These are phyloP conservation scores for Falciphora oryzae DNA, from an alignment of 2,329 filamentous ascomycete genomes.

Conservation along the genomic window DNA sequence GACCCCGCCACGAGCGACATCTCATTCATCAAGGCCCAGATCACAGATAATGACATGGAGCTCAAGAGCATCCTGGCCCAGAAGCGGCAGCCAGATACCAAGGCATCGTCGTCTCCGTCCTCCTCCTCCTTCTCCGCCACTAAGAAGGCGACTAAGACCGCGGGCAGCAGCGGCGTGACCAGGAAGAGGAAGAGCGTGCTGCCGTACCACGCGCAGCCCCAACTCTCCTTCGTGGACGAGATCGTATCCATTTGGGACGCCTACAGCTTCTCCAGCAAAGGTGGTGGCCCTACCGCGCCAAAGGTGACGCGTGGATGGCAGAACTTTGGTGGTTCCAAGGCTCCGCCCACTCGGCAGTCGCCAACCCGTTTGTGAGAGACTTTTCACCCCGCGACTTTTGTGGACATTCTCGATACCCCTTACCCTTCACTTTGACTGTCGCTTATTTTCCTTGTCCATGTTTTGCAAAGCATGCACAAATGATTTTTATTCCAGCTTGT, in stretches of 20 bases:
- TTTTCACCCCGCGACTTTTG: background rate
- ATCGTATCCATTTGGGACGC: slow-evolving; percentile 32
- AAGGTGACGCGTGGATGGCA: slow-evolving; percentile 10
- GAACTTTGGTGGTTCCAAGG: slow-evolving; percentile 1
- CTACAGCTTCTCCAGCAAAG: slow-evolving; percentile 15
- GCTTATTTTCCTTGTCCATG: background rate
- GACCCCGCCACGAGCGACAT: slow-evolving; percentile 39
- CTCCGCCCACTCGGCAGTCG: background rate
- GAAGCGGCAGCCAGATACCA: slow-evolving; percentile 33
- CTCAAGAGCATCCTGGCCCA: slow-evolving; percentile 66
- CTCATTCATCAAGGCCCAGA: slow-evolving; percentile 77
- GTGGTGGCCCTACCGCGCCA: background rate
- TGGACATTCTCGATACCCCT: background rate
- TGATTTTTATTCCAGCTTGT: background rate
- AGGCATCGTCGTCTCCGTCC: background rate
- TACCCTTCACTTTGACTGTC: background rate
- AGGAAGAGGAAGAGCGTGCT: slow-evolving; percentile 20
- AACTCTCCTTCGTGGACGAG: slow-evolving; percentile 33
- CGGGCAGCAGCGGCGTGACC: background rate
- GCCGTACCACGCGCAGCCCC: slow-evolving; percentile 32
- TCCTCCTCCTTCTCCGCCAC: background rate
- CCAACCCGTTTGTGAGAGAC: background rate
- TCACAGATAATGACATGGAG: slow-evolving; percentile 67
- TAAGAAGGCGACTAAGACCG: slow-evolving; percentile 6
- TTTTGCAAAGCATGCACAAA: slow-evolving; percentile 1